Conservation (phyloP, 1,284 basidiomycete genomes). For the Phlebopus sp. region DNA sequence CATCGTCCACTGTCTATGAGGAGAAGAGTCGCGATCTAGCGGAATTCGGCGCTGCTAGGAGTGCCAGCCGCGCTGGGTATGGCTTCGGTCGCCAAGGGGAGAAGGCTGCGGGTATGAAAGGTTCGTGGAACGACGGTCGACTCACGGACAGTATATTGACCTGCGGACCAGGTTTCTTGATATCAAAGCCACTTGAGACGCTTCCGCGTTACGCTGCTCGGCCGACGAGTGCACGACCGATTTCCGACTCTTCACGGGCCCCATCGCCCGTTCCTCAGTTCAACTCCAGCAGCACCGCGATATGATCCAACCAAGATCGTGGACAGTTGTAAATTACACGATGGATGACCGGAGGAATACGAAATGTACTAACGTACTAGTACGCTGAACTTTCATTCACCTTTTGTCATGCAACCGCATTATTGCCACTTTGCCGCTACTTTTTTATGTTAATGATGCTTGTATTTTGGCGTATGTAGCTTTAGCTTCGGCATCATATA, state of each 20-base stretch:
- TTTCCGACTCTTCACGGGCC: conserved; percentile 16
- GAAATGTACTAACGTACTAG: conserved; percentile 14
- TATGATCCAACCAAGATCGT: conserved; percentile 24
- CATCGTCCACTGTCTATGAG: conserved; percentile 36
- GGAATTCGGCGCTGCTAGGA: conserved; percentile 25
- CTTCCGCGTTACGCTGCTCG: conserved; percentile 51
- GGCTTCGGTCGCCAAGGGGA: conserved; percentile 76
- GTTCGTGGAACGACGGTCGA: conserved; percentile 30
- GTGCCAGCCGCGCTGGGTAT: conserved; percentile 41
- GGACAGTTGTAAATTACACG: conserved; percentile 17
- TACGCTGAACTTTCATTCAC: conserved; percentile 14
- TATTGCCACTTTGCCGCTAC: conserved; percentile 3
- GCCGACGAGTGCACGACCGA: conserved; percentile 26
- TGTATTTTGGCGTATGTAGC: conserved; percentile 30
- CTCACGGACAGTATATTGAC: conserved; percentile 9
- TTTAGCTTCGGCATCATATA: conserved; percentile 14
- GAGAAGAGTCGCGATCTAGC: conserved; percentile 32
- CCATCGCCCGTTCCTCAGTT: conserved; percentile 24
- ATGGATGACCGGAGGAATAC: conserved; percentile 10
- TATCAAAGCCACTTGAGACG: conserved; percentile 54
- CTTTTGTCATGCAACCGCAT: conserved; percentile 2
- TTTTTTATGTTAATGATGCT: conserved; percentile 5
- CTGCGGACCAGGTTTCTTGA: conserved; percentile 39
- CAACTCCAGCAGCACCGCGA: conserved; percentile 28
- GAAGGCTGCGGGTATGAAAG: conserved; percentile 64